These are phyloP conservation scores for Setaria italica DNA, from an alignment of 202 grass and related monocot species.

Conservation along the genomic window DNA sequence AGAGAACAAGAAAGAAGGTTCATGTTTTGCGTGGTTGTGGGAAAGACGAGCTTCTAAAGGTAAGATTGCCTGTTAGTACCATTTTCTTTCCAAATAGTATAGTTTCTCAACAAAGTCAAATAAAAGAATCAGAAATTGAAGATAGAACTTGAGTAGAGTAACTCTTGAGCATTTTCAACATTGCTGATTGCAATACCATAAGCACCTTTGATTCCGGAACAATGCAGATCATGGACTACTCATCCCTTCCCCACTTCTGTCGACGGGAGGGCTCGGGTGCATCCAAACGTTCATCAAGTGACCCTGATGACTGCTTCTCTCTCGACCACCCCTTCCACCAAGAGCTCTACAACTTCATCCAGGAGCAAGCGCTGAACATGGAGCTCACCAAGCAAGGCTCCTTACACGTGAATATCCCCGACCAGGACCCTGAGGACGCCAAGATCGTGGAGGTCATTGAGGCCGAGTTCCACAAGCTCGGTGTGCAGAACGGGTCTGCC, in stretches of 20 bases:
- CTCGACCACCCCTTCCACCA: conserved; percentile 80
- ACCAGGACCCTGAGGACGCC: conserved; percentile 58
- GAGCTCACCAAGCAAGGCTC: conserved; percentile 69
- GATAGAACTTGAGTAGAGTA: conserved; percentile 9
- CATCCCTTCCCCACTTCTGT: conserved; percentile 79
- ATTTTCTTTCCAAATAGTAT: neutral
- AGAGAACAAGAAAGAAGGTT: conserved; percentile 92
- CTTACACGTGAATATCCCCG: conserved; percentile 69
- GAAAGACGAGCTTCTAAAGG: conserved; percentile 88
- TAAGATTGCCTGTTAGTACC: conserved; percentile 32
- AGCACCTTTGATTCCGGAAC: conserved; percentile 25
- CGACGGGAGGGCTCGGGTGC: conserved; percentile 51
- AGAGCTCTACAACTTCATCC: conserved; percentile 71
- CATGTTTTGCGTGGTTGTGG: conserved; percentile 81
- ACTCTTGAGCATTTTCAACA: neutral
- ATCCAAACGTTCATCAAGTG: conserved; percentile 46
- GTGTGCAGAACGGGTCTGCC: conserved; percentile 48
- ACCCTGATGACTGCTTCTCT: conserved; percentile 57
- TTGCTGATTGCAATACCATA: neutral
- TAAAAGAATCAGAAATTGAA: neutral
- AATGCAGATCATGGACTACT: conserved; percentile 78
- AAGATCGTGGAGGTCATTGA: conserved; percentile 73
- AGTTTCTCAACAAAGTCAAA: neutral
- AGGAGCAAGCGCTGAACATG: conserved; percentile 57
- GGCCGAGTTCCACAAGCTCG: conserved; percentile 77